A percentile compares a stretch with the other conserved stretches of the same genome.
phyloP scores from a whole-genome alignment of 768 basidiomycete species.

The Lentinula aciculospora region DNA sequence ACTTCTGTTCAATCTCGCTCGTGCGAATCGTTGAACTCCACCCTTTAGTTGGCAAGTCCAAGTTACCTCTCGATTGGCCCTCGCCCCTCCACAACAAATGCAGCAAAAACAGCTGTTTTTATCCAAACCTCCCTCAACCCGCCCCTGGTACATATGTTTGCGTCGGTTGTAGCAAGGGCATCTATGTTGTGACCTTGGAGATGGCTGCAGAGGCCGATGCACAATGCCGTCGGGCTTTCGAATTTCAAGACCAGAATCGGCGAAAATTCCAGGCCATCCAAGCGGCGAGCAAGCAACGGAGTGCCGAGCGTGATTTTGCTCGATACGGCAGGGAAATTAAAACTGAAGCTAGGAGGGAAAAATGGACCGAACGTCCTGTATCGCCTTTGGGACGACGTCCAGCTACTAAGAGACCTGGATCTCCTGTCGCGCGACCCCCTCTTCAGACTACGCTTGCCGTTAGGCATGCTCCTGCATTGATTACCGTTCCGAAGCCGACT shows the following conservation, averaged over 20 bases:
- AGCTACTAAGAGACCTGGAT: background rate
- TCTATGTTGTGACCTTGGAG: background rate
- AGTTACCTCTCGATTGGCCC: conserved; percentile 25
- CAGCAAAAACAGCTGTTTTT: conserved; percentile 24
- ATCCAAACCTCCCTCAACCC: conserved; percentile 23
- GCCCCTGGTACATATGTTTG: conserved; percentile 25
- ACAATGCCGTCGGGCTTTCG: background rate
- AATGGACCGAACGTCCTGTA: background rate
- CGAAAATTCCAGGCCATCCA: conserved; percentile 1
- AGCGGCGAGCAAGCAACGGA: background rate
- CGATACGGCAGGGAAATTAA: background rate
- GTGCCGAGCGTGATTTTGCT: background rate
- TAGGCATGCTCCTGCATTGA: background rate
- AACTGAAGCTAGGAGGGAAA: background rate
- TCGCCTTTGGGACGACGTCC: conserved; percentile 1
- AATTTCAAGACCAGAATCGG: background rate
- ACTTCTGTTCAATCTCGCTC: background rate
- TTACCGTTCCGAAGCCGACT: background rate
- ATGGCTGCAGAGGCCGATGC: conserved; percentile 1
- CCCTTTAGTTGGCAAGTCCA: conserved; percentile 11
- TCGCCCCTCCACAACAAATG: conserved; percentile 31
- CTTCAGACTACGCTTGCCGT: background rate
- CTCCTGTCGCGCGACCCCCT: background rate
- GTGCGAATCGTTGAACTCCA: background rate
- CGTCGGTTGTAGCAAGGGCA: background rate